phyloP scores from a whole-genome alignment of 768 basidiomycete species.

The Suillus sp. region DNA sequence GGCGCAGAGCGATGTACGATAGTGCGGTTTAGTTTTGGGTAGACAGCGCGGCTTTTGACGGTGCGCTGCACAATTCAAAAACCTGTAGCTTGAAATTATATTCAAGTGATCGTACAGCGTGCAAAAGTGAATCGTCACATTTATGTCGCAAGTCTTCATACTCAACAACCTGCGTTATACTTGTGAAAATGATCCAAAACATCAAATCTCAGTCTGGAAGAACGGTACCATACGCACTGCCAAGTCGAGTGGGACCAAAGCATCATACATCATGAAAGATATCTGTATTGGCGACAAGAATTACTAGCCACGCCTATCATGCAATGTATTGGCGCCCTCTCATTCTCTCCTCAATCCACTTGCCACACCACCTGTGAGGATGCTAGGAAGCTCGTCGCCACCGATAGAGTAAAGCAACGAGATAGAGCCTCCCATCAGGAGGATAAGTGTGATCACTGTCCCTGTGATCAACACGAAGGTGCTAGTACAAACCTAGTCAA shows the following conservation, averaged over 20 bases:
- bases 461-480: constrained; percentile 76
- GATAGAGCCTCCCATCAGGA: constrained; percentile 69
- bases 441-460: constrained; percentile 61
- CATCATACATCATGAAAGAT: background rate
- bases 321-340: constrained; percentile 6
- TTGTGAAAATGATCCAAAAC: background rate
- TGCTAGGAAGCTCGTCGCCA: constrained; percentile 67
- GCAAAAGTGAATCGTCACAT: background rate
- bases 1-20: constrained; percentile 22
- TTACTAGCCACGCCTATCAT: background rate
- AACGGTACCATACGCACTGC: background rate
- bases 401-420: constrained; percentile 67
- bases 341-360: constrained; percentile 54
- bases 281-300: background rate
- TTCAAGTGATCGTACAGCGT: too few species aligned
- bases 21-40: background rate
- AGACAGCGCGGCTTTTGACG: background rate
- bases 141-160: background rate
- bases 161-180: background rate
- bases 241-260: background rate
- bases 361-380: constrained; percentile 62
- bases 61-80: background rate
- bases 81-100: background rate
- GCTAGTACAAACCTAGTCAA: constrained; percentile 38
- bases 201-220: background rate